Evolutionary conservation across 2,329 filamentous ascomycete species (phyloP).

Genomic region (Boeremia lycopersici): DNA sequence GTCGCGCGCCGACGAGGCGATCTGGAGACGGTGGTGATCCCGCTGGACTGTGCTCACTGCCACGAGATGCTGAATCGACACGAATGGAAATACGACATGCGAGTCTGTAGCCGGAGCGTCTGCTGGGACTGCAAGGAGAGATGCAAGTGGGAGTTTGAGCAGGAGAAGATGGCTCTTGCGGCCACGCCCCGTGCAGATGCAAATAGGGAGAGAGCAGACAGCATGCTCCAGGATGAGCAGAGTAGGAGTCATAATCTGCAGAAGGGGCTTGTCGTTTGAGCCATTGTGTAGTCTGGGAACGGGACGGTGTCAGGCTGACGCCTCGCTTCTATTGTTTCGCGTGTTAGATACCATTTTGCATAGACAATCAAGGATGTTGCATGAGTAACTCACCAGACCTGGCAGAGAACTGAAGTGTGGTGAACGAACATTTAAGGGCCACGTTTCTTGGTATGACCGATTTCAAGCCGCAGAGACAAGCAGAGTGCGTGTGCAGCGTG

Average conservation of each 20-base stretch:
- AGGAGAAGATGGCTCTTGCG: constrained; percentile 18
- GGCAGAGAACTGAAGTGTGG: no score
- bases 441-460: no score
- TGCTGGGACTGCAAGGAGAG: constrained; percentile 45
- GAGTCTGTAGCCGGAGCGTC: constrained; percentile 39
- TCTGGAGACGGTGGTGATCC: constrained; percentile 38
- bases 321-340: background rate
- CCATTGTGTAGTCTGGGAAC: constrained; percentile 12
- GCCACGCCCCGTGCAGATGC: constrained; percentile 18
- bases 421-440: no score
- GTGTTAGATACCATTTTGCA: constrained; percentile 17
- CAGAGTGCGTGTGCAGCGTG: no score
- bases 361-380: background rate
- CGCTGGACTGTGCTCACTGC: constrained; percentile 41
- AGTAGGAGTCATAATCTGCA: background rate
- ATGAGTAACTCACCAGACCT: background rate
- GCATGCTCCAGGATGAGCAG: constrained; percentile 35
- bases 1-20: constrained; percentile 39
- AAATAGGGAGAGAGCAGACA: constrained; percentile 39
- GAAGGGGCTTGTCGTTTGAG: background rate
- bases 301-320: background rate
- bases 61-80: constrained; percentile 41
- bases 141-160: constrained; percentile 40
- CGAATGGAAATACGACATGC: constrained; percentile 45
- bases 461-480: no score